A percentile compares a stretch with the other conserved stretches of the same genome.
These are phyloP conservation scores for Rhizoclosmatium globosum DNA, from an alignment of 192 early-diverging fungal species.

Conservation along the genomic window DNA sequence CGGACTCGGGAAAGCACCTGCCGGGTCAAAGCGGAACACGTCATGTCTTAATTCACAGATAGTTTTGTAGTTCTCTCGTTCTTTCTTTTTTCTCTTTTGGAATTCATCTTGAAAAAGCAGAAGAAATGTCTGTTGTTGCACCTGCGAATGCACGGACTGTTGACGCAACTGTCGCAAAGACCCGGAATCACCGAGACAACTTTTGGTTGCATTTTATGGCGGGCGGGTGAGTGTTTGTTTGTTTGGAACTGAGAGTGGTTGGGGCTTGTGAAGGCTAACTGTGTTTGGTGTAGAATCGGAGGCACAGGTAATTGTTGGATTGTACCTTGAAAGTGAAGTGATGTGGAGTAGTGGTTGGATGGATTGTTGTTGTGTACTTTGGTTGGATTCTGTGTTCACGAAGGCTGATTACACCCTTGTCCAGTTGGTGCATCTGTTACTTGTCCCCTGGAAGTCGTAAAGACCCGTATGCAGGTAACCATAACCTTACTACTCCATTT, in stretches of 20 bases:
- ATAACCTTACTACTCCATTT: constrained; percentile 15
- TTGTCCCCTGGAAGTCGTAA: constrained; percentile 94
- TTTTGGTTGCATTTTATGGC: constrained; percentile 68
- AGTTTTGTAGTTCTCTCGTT: no score
- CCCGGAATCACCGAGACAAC: not conserved
- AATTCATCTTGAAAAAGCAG: no score
- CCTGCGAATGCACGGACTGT: no score
- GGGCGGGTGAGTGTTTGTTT: constrained; percentile 62
- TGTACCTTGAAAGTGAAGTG: not conserved
- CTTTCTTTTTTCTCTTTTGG: no score
- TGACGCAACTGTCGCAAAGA: not conserved
- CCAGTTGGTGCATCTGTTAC: constrained; percentile 85
- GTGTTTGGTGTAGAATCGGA: constrained; percentile 15
- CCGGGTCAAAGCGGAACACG: no score
- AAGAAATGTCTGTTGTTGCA: no score
- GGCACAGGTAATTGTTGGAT: constrained; percentile 29
- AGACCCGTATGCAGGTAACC: constrained; percentile 88
- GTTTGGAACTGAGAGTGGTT: not conserved
- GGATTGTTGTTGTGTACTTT: no score
- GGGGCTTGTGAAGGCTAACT: not conserved
- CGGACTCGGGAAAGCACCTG: no score
- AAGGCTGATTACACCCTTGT: not conserved
- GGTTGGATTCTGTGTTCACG: not conserved
- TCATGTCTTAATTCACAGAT: no score
- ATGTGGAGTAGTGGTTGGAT: no score